phyloP scores from a whole-genome alignment of 768 basidiomycete species.

The Lentinula lateritia region DNA sequence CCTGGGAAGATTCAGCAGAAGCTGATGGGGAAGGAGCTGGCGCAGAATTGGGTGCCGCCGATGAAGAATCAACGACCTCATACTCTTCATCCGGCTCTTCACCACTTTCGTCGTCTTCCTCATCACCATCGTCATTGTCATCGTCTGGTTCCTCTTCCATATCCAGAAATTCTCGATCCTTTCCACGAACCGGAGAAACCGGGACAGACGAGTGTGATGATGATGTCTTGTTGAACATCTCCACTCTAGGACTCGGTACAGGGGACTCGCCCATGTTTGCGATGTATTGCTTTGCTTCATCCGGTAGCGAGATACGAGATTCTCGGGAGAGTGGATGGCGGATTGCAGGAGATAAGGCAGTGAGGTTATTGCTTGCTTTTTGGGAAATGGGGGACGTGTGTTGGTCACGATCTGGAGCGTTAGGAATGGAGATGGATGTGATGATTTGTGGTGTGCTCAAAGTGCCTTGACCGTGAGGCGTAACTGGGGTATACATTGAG shows the following conservation, averaged over 20 bases:
- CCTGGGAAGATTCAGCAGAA: conserved; percentile 5
- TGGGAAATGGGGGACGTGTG: conserved; percentile 14
- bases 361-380: conserved; percentile 21
- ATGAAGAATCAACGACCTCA: conserved; percentile 6
- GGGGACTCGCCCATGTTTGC: conserved; percentile 65
- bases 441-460: conserved; percentile 13
- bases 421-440: conserved; percentile 12
- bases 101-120: conserved; percentile 36
- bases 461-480: conserved; percentile 9
- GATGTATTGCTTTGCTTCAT: conserved; percentile 73
- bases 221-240: conserved; percentile 22
- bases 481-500: conserved; percentile 12
- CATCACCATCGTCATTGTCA: conserved; percentile 35
- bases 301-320: conserved; percentile 66
- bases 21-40: not conserved
- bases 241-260: conserved; percentile 42
- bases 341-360: conserved; percentile 16
- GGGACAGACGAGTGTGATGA: conserved; percentile 7
- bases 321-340: conserved; percentile 40
- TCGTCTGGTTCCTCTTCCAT: conserved; percentile 47
- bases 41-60: not conserved
- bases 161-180: conserved; percentile 60
- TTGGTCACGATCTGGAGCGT: conserved; percentile 14
- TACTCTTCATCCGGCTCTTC: conserved; percentile 12
- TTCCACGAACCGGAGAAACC: conserved; percentile 12